Conservation (phyloP, 495 filamentous ascomycete species). For the Neurospora sublineolata region DNA sequence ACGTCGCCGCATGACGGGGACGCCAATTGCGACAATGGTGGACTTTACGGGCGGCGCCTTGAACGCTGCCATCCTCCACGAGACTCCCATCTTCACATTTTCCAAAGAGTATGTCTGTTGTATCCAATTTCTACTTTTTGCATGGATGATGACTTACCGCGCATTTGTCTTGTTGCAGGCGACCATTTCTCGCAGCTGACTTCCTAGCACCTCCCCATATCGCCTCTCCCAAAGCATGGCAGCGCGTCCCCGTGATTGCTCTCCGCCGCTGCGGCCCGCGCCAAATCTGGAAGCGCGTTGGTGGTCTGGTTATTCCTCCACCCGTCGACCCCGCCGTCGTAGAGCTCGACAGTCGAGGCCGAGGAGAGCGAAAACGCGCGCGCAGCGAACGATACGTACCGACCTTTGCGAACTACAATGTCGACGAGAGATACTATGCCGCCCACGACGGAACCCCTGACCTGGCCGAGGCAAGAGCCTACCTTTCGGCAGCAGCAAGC, state of each 20-base stretch:
- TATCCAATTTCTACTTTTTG: background rate
- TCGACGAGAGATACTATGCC: constrained; percentile 7
- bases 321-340: constrained; percentile 1
- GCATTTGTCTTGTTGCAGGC: constrained; percentile 1
- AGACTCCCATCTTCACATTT: background rate
- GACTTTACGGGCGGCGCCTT: background rate
- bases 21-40: background rate
- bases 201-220: constrained; percentile 11
- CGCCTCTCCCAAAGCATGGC: constrained; percentile 17
- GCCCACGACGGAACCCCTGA: constrained; percentile 10
- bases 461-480: constrained; percentile 17
- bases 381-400: constrained; percentile 12
- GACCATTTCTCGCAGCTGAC: constrained; percentile 12
- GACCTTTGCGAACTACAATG: constrained; percentile 11
- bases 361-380: constrained; percentile 14
- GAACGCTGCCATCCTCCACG: background rate
- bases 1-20: background rate
- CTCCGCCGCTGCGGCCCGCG: constrained; percentile 6
- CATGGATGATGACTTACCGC: constrained; percentile 1
- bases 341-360: constrained; percentile 17
- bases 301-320: constrained; percentile 1
- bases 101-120: background rate
- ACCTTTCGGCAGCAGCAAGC: background rate
- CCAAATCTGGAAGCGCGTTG: constrained; percentile 25
- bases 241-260: constrained; percentile 17